phyloP scores from a whole-genome alignment of 2,329 filamentous ascomycete genomes.

The Helicocarpus griseus region DNA sequence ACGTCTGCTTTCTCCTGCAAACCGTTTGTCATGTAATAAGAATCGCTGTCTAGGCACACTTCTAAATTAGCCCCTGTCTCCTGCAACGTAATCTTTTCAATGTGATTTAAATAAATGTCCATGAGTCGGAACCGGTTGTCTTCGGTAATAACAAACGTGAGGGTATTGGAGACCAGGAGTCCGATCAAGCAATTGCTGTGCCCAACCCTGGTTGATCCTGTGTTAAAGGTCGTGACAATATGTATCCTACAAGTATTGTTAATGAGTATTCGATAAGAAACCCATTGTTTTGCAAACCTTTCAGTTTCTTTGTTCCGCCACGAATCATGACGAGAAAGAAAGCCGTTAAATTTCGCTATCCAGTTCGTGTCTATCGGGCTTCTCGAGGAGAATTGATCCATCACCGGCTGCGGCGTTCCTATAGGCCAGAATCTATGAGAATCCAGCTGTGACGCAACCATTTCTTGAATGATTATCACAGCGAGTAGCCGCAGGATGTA shows the following conservation, averaged over 20 bases:
- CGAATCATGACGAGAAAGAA: neutral
- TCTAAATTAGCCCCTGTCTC: neutral
- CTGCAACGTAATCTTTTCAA: neutral
- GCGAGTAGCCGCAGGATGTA: constrained; percentile 15
- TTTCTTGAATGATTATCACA: constrained; percentile 12
- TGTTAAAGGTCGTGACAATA: neutral
- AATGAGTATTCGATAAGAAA: no score
- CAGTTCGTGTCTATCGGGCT: neutral
- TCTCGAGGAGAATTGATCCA: neutral
- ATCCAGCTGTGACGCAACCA: constrained; percentile 7
- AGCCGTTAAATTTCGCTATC: neutral
- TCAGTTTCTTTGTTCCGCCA: neutral
- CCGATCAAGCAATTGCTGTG: neutral
- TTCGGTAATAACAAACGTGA: constrained; percentile 1
- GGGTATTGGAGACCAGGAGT: neutral
- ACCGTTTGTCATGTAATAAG: constrained; percentile 1
- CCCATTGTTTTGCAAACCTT: no score
- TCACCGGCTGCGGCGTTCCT: neutral
- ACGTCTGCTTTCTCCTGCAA: neutral
- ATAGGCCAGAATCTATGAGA: constrained; percentile 6
- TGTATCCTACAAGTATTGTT: neutral
- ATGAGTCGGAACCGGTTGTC: constrained; percentile 1
- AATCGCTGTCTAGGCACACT: neutral
- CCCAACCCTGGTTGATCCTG: neutral
- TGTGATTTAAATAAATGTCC: constrained; percentile 1